Percentiles rank a stretch among this genome's conserved stretches.
Evolutionary conservation across 2,329 filamentous ascomycete genomes (phyloP).

Genomic region (Colletotrichum eleusines): DNA sequence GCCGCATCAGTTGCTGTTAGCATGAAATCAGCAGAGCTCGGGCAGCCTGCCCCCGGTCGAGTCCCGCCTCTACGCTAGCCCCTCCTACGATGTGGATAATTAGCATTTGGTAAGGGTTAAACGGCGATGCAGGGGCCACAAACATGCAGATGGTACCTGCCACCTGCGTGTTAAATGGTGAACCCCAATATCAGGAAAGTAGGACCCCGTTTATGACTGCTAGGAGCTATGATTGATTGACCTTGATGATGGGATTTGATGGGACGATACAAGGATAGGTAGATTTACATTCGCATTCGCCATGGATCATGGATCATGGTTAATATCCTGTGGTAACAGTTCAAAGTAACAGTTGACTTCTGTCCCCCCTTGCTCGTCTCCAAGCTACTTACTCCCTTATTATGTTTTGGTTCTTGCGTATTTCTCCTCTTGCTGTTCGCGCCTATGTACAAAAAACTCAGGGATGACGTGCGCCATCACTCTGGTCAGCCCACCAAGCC

Average conservation of each 20-base stretch:
- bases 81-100: neutral
- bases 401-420: constrained; percentile 34
- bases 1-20: constrained; percentile 30
- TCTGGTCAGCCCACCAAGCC: constrained; percentile 26
- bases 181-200: neutral
- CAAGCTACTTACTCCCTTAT: constrained; percentile 33
- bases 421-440: constrained; percentile 21
- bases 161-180: neutral
- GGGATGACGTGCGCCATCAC: constrained; percentile 22
- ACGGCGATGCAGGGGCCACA: constrained; percentile 15
- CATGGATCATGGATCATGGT: neutral
- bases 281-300: neutral
- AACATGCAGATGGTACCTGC: constrained; percentile 17
- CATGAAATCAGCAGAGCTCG: constrained; percentile 39
- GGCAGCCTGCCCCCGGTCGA: constrained; percentile 36
- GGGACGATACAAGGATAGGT: neutral
- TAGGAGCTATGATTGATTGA: neutral
- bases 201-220: neutral
- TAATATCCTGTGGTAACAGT: constrained; percentile 14
- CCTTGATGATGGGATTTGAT: neutral
- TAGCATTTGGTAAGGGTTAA: constrained; percentile 3
- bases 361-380: constrained; percentile 31
- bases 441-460: constrained; percentile 35
- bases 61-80: neutral
- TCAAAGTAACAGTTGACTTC: constrained; percentile 25